phyloP scores from a whole-genome alignment of 108 stramenopile genomes.

The Phaeodactylum tricornutum region DNA sequence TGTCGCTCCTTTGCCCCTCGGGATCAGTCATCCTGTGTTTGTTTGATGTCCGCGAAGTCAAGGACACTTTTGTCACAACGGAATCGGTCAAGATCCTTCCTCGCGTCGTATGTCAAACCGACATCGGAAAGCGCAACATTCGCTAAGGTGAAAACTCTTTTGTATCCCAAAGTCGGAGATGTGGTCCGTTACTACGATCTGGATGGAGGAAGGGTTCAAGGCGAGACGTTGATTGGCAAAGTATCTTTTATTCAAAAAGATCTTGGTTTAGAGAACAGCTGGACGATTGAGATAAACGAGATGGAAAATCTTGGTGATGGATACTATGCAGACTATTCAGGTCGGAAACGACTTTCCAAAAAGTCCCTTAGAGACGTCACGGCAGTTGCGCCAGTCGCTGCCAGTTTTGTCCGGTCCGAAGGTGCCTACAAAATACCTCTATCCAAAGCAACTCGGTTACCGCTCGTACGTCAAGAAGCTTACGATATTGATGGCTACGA shows the following conservation, averaged over 20 bases:
- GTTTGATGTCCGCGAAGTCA: too few species aligned
- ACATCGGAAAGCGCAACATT: too few species aligned
- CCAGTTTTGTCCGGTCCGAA: constrained; percentile 59
- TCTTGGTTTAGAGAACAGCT: constrained; percentile 20
- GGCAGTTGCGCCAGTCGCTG: constrained; percentile 51
- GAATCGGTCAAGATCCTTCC: too few species aligned
- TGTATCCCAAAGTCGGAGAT: constrained; percentile 63
- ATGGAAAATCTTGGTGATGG: constrained; percentile 76
- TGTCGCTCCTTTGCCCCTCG: too few species aligned
- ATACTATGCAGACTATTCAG: constrained; percentile 66
- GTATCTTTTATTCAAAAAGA: constrained; percentile 41
- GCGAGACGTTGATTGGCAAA: constrained; percentile 64
- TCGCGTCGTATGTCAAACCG: too few species aligned
- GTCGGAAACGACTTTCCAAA: constrained; percentile 26
- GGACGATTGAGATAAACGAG: constrained; percentile 58
- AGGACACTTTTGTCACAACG: too few species aligned
- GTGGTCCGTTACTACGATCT: constrained; percentile 72
- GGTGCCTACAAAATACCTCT: constrained; percentile 71
- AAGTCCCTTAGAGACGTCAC: constrained; percentile 38
- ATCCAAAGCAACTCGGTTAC: constrained; percentile 6
- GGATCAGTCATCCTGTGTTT: too few species aligned
- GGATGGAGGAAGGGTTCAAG: constrained; percentile 60
- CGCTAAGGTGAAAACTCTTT: constrained; percentile 13
- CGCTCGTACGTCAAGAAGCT: constrained; percentile 8
- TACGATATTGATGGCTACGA: constrained; percentile 30